These are phyloP conservation scores for Yarrowia porcina DNA, from an alignment of 805 yeast genomes.

Conservation along the genomic window DNA sequence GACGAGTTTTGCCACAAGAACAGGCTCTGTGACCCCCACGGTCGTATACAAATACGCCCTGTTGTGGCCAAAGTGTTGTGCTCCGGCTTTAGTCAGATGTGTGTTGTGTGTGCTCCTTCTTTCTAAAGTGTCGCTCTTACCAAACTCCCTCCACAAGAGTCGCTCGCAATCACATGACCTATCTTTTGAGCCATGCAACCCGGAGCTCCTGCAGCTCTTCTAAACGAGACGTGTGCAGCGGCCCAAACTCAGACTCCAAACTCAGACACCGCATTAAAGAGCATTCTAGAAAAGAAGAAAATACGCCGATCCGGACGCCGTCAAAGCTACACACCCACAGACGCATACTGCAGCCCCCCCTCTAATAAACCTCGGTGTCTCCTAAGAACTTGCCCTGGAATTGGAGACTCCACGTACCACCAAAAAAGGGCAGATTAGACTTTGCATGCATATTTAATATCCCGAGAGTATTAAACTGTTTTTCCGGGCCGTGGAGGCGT, in stretches of 20 bases:
- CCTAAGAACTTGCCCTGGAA: neutral
- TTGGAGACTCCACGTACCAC: no score
- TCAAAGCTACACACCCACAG: neutral
- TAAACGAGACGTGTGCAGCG: conserved; percentile 4
- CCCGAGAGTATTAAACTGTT: neutral
- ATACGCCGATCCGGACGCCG: neutral
- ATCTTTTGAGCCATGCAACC: neutral
- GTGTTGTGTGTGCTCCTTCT: no score
- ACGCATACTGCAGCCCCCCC: neutral
- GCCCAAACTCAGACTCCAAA: neutral
- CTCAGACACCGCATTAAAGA: neutral
- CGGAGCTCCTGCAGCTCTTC: conserved; percentile 5
- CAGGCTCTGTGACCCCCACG: no score
- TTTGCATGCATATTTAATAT: neutral
- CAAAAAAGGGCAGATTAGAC: neutral
- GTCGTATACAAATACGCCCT: no score
- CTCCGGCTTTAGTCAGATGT: neutral
- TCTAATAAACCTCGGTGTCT: no score
- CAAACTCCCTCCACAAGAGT: no score
- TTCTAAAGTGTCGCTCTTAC: no score
- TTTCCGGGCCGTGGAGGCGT: neutral
- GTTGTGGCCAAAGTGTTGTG: no score
- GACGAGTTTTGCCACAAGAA: no score
- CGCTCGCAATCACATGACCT: neutral
- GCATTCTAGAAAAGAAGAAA: conserved; percentile 1